These are phyloP conservation scores for Westerdykella aurantiaca DNA, from an alignment of 2,329 filamentous ascomycete species.

Conservation along the genomic window DNA sequence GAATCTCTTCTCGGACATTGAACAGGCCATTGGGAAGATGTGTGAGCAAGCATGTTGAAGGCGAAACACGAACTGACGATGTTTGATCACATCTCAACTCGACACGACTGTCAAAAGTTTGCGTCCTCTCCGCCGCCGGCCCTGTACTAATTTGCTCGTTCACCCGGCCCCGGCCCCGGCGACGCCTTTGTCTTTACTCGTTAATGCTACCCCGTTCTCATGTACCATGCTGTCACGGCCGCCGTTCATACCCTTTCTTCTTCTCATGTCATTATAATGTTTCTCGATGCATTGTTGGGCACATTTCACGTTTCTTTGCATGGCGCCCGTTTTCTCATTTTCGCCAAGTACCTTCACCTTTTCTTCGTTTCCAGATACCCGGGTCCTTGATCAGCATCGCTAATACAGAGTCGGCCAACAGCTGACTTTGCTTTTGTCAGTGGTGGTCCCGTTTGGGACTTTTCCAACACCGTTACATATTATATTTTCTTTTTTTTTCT, in stretches of 20 bases:
- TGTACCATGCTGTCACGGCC: slow-evolving; percentile 26
- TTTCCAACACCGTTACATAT: no score
- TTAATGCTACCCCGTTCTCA: slow-evolving; percentile 6
- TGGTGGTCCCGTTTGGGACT: no score
- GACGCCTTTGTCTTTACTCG: background rate
- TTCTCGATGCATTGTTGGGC: slow-evolving; percentile 1
- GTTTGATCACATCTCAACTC: background rate
- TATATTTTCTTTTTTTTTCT: slow-evolving; percentile 11
- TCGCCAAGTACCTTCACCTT: slow-evolving; percentile 6
- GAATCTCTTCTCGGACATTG: slow-evolving; percentile 39
- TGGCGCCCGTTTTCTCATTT: slow-evolving; percentile 2
- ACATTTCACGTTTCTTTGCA: background rate
- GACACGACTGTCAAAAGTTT: background rate
- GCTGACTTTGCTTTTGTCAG: slow-evolving; percentile 5
- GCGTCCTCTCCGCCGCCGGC: no score
- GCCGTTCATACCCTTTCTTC: slow-evolving; percentile 12
- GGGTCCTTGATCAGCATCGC: slow-evolving; percentile 11
- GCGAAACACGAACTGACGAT: slow-evolving; percentile 6
- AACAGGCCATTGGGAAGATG: slow-evolving; percentile 40
- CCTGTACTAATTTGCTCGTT: no score
- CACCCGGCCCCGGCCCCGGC: no score
- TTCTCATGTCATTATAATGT: slow-evolving; percentile 11
- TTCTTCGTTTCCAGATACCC: slow-evolving; percentile 21
- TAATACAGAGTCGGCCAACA: slow-evolving; percentile 16
- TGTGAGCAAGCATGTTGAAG: slow-evolving; percentile 37